Percentiles rank a stretch among this genome's conserved stretches.
Conservation (phyloP, 164 flowering plant genomes). For the Umbellularia californica region DNA sequence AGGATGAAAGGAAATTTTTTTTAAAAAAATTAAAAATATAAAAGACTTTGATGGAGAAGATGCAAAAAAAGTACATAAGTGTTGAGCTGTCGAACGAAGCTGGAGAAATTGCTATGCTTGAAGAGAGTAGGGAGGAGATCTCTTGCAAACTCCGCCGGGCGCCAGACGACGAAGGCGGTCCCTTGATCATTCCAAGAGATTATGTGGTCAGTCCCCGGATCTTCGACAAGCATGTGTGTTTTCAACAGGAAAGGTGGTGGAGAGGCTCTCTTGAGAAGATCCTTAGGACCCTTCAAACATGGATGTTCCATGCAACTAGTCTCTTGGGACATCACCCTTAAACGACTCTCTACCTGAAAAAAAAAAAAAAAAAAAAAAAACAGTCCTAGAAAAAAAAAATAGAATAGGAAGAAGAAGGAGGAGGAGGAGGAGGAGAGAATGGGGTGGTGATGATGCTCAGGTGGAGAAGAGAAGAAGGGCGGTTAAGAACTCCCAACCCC, state of each 20-base stretch:
- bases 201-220: constrained; percentile 53
- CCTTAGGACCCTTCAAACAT: constrained; percentile 31
- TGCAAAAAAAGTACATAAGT: constrained; percentile 44
- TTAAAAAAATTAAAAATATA: too few relatives aligned
- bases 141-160: constrained; percentile 72
- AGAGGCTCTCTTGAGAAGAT: constrained; percentile 37
- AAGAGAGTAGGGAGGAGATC: constrained; percentile 76
- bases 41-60: neutral
- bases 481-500: constrained; percentile 77
- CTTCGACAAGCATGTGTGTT: constrained; percentile 67
- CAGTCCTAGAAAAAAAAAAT: constrained; percentile 3
- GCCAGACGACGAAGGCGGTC: constrained; percentile 71
- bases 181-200: constrained; percentile 76
- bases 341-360: neutral
- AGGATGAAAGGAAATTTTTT: neutral
- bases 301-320: constrained; percentile 4
- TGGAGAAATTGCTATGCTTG: constrained; percentile 90
- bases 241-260: constrained; percentile 67
- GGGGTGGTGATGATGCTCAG: constrained; percentile 1
- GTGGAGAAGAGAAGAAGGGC: constrained; percentile 72
- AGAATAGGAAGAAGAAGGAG: constrained; percentile 4
- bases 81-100: constrained; percentile 89
- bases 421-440: constrained; percentile 1
- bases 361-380: neutral
- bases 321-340: neutral